Conservation (phyloP, 2,329 filamentous ascomycete species). For the Trichoderma arundinaceum region DNA sequence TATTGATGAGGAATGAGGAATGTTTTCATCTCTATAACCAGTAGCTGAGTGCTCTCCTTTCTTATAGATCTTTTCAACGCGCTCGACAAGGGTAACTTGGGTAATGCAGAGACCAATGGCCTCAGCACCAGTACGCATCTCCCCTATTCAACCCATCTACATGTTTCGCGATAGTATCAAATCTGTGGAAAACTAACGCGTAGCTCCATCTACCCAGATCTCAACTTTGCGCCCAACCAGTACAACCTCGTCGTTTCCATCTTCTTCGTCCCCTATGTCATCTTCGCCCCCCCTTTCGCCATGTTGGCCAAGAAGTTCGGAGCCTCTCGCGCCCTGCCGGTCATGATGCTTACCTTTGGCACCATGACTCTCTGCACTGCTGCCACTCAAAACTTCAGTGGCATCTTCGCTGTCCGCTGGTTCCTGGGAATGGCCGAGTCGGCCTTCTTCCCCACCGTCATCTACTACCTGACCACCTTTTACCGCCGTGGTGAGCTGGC, state of each 20-base stretch:
- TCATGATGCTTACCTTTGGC: conserved; percentile 76
- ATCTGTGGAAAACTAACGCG: background rate
- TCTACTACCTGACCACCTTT: conserved; percentile 60
- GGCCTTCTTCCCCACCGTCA: conserved; percentile 59
- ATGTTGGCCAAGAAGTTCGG: conserved; percentile 76
- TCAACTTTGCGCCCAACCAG: conserved; percentile 62
- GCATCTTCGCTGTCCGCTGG: conserved; percentile 57
- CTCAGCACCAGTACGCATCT: conserved; percentile 44
- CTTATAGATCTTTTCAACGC: conserved; percentile 53
- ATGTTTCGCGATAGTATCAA: conserved; percentile 5
- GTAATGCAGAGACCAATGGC: conserved; percentile 62
- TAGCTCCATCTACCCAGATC: conserved; percentile 39
- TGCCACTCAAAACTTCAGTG: conserved; percentile 55
- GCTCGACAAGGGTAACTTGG: conserved; percentile 52
- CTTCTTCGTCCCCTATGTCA: conserved; percentile 77
- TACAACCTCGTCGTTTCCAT: conserved; percentile 75
- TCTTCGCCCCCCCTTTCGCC: conserved; percentile 64
- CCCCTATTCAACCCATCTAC: background rate
- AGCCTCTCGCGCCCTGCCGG: conserved; percentile 68
- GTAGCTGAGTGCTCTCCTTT: background rate
- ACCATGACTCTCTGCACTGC: conserved; percentile 66
- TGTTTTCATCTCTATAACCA: background rate
- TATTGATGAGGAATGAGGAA: background rate
- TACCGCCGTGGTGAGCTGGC: conserved; percentile 56
- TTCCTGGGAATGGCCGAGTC: conserved; percentile 61